Conservation (phyloP, 225 moss, liverwort and hornwort genomes). For the Sphagnum contortum region DNA sequence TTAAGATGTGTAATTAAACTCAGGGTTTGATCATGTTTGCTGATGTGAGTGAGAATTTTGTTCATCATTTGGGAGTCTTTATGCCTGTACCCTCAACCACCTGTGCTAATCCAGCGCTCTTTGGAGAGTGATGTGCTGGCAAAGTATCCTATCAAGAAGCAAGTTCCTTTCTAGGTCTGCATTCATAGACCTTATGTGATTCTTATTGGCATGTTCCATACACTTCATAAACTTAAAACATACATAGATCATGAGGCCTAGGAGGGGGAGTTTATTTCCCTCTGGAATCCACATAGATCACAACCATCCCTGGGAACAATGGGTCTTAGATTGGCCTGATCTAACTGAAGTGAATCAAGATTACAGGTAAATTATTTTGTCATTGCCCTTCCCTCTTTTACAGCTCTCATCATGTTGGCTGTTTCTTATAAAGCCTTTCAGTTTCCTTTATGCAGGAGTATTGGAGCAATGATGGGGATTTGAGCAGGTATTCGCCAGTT, state of each 20-base stretch:
- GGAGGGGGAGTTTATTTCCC: slow-evolving; percentile 39
- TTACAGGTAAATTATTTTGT: slow-evolving; percentile 63
- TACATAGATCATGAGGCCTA: too few species aligned
- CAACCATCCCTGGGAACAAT: slow-evolving; percentile 54
- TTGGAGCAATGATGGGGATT: too few species aligned
- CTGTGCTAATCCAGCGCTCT: slow-evolving; percentile 72
- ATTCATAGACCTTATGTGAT: too few species aligned
- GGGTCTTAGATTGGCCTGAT: slow-evolving; percentile 61
- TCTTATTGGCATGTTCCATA: too few species aligned
- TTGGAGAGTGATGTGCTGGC: slow-evolving; percentile 61
- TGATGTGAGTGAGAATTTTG: too few species aligned
- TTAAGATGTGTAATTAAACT: too few species aligned
- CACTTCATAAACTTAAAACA: too few species aligned
- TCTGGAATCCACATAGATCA: slow-evolving; percentile 79
- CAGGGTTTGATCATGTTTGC: too few species aligned
- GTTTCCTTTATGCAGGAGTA: too few species aligned
- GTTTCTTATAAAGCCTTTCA: too few species aligned
- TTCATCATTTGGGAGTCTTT: slow-evolving; percentile 39
- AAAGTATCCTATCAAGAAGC: slow-evolving; percentile 47
- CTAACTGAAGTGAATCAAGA: slow-evolving; percentile 67
- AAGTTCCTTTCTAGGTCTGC: slow-evolving; percentile 4
- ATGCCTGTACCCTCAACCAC: slow-evolving; percentile 85
- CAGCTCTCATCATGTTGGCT: too few species aligned
- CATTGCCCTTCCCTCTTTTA: too few species aligned
- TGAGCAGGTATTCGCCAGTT: slow-evolving; percentile 63